Evolutionary conservation across 345 rosid genomes (phyloP), one percentile per base, ranked within the genome.

Genomic region (Murraya koenigii): DNA sequence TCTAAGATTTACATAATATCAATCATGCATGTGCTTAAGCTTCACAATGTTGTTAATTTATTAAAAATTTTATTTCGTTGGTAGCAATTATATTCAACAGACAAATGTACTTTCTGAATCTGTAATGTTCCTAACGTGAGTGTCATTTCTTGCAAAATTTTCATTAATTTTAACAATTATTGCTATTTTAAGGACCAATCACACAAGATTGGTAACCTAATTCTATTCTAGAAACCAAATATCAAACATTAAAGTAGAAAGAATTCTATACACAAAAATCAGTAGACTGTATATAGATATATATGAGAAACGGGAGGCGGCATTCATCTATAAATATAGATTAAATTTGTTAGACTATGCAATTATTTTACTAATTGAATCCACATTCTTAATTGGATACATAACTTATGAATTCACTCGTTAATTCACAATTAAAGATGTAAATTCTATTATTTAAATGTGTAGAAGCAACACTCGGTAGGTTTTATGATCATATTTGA

Each of bases 161-260:
- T 69, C 22, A 28, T 11, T 47, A 44, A 69, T 55, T 19, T 22
- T 22, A 55, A 55, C 65, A 11, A 14, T 23, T 60, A 9, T 26
- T 60, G 19, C 38, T 26, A 26, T 59, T 60, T 49, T 41, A 78
- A 72, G 19, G 36, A 26, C 7, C 4, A 35, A 69, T 66, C 59
- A 55, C 33, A 36, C 35, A 59, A 72, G 58, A 56, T 71, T 30
- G 60, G 67, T 80, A 54, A 75, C 79, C 84, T 69, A 81, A 78
- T 77, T 77, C 36, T 72, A 36, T 64, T 28, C 0, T 28, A 52
- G 7, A 25, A 71, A 54, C 63, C 36, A 32, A 25, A 22, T 41
- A 41, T 22, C 47, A 71, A 54, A 28, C 28, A 67, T 35, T 11
- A 33, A 54, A 64, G 15, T 28, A 8, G 3, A 71, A 55, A 52